Base-by-base conservation (phyloP, 2,329 filamentous ascomycete species). In the Tolypocladium guangdongense region DNA sequence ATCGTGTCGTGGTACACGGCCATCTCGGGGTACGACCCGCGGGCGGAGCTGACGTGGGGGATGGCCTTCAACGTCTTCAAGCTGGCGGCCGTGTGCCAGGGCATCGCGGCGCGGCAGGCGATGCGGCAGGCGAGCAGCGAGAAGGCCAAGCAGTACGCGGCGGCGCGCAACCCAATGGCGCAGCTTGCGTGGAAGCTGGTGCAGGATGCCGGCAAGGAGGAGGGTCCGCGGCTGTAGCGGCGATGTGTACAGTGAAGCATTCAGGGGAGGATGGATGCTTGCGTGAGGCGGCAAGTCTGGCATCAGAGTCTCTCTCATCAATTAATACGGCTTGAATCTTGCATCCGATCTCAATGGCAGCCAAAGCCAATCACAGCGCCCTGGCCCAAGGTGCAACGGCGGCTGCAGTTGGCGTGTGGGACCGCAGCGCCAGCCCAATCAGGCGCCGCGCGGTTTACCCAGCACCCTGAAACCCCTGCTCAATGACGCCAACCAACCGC, bases 61-160 rank as follows among this genome's bases (percentile, higher is more conserved):
- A 71, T 77, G 64, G 80, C 82, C 1, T 86, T 86, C 64, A 78
- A 73, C 62, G 75, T 82, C 43, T 84, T 83, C 68, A 76, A 81
- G 61, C 70, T 77, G 52, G 75, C 82, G 33, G 82, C 77, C 50
- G 83, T 87, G 57, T 80, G 76, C 61, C 93, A 99, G 74, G 93
- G 93, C 3, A 97, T 99, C 66, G 91, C 91, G 49, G 93, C 93
- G 50, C 76, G 93, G 58, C 87, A 87, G 68, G 93, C 93, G 30
- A 73, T 80, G 49, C 76, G 92, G 49, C 92, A 97, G 77, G 93
- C 93, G 38, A 96, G 90, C 71, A 96, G 90, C 68, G 87, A 82
- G 54, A 81, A 87, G 66, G 93, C 93, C 7, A 80, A 77, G 60
- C 78, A 83, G 43, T 88, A 95, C 69, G 90, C 78, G 0, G 74